Base-by-base conservation (phyloP, 495 filamentous ascomycete species). In the Talaromyces stipitatus region DNA sequence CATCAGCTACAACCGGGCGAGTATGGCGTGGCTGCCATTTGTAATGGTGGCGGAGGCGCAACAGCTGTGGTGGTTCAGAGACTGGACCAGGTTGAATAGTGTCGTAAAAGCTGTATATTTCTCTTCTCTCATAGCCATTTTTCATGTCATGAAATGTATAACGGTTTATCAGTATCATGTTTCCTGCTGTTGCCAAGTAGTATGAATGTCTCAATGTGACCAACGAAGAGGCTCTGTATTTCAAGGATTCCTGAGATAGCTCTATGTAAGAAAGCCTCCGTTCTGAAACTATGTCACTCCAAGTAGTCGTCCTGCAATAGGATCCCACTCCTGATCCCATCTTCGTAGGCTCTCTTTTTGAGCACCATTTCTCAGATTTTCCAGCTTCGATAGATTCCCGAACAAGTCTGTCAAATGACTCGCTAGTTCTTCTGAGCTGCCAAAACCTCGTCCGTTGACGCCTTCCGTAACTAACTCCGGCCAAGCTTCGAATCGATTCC, bases 301-400 rank as follows among this genome's bases (percentile, higher is more conserved):
- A 59, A 96, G 73, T 16, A 95, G 71, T 41, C 77, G 77, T 9
- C 85, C 89, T 2, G 89, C 85, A 54, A 91, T 83, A 22, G 77
- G 77, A 75, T 92, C 81, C 95, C 95, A 99, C 69, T 96, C 90
- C 65, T 92, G 91, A 64, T 96, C 91, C 94, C 94, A 99, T 45
- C 95, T 74, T 55, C 82, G 77, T 54, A 75, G 72, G 20, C 89
- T 88, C 67, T 97, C 92, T 64, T 83, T 78, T 56, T 82, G 61
- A 1, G 94, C 94, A 9, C 95, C 95, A 30, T 70, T 67, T 60
- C 82, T 85, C 61, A 99, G 67, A 11, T 32, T 71, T 53, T 76
- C 72, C 51, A 97, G 70, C 61, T 86, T 74, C 0, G 66, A 63
- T 3, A 70, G 67, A 32, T 76, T 68, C 9, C 76, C 75, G 53